A percentile compares a stretch with the other conserved stretches of the same genome.
phyloP scores from a whole-genome alignment of 805 yeast genomes.

The Metschnikowia matae region DNA sequence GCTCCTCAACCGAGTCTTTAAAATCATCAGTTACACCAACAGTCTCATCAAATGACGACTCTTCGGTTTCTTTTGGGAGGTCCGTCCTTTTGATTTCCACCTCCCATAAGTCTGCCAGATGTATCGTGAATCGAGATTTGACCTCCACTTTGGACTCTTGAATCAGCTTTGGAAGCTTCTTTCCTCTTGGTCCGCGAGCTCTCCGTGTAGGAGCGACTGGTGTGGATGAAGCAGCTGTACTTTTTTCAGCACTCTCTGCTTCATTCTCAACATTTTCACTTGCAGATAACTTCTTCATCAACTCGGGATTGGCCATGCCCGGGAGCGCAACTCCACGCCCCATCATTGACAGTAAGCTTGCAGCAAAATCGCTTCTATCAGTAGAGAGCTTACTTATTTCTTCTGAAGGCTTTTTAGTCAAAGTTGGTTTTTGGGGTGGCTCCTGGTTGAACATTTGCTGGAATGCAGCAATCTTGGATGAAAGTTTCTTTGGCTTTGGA shows the following conservation, averaged over 20 bases:
- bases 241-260: constrained; percentile 7
- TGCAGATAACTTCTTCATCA: constrained; percentile 12
- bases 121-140: constrained; percentile 31
- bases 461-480: constrained; percentile 76
- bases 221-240: background rate
- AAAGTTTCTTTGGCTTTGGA: constrained; percentile 71
- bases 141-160: constrained; percentile 36
- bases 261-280: constrained; percentile 10
- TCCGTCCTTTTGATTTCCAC: constrained; percentile 11
- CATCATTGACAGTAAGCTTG: constrained; percentile 57
- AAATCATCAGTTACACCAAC: background rate
- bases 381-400: constrained; percentile 26
- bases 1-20: background rate
- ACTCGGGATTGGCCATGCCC: constrained; percentile 47
- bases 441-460: constrained; percentile 62
- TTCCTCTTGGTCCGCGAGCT: constrained; percentile 71
- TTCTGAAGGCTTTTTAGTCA: constrained; percentile 8
- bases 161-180: constrained; percentile 60
- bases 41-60: background rate
- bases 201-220: constrained; percentile 29
- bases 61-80: background rate
- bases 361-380: constrained; percentile 47
- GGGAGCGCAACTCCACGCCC: constrained; percentile 48
- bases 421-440: constrained; percentile 9
- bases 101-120: constrained; percentile 37